phyloP scores from a whole-genome alignment of 352 stramenopile genomes.

The Pythium aquatile region DNA sequence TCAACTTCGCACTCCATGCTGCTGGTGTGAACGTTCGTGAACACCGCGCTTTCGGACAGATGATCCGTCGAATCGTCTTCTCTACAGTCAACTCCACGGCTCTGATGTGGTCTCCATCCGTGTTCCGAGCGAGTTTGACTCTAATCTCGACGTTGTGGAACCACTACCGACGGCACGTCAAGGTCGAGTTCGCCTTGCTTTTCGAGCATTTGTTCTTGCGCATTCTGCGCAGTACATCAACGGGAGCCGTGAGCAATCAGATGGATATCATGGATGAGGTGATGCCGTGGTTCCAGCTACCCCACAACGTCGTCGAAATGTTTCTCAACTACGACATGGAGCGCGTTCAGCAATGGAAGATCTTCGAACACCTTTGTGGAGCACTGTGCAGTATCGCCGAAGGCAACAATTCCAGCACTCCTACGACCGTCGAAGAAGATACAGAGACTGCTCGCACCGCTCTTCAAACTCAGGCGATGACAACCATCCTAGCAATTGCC shows the following conservation, averaged over 20 bases:
- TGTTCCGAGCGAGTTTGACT: slow-evolving; percentile 61
- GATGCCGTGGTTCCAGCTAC: slow-evolving; percentile 73
- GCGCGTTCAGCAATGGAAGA: slow-evolving; percentile 86
- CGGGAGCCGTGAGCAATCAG: slow-evolving; percentile 53
- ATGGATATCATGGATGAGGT: slow-evolving; percentile 80
- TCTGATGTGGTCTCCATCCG: slow-evolving; percentile 51
- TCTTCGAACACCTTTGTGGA: slow-evolving; percentile 82
- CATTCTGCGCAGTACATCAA: slow-evolving; percentile 54
- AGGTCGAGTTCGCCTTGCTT: slow-evolving; percentile 77
- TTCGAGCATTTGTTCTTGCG: slow-evolving; percentile 83
- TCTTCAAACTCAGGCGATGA: slow-evolving; percentile 68
- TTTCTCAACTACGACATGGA: slow-evolving; percentile 90
- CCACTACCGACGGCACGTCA: slow-evolving; percentile 79
- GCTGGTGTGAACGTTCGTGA: slow-evolving; percentile 48
- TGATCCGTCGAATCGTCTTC: slow-evolving; percentile 76
- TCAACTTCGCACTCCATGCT: slow-evolving; percentile 71
- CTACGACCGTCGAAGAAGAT: slow-evolving; percentile 36
- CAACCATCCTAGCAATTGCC: slow-evolving; percentile 68
- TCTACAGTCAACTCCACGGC: slow-evolving; percentile 65
- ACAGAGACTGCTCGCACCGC: slow-evolving; percentile 32
- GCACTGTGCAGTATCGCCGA: slow-evolving; percentile 76
- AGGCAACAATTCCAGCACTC: slow-evolving; percentile 33
- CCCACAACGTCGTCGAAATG: slow-evolving; percentile 86
- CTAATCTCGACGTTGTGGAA: slow-evolving; percentile 83
- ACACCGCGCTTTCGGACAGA: slow-evolving; percentile 64